Percentiles rank a stretch among this genome's conserved stretches.
Evolutionary conservation across 257 asterid species (phyloP).

Genomic region (Petunia secreta): DNA sequence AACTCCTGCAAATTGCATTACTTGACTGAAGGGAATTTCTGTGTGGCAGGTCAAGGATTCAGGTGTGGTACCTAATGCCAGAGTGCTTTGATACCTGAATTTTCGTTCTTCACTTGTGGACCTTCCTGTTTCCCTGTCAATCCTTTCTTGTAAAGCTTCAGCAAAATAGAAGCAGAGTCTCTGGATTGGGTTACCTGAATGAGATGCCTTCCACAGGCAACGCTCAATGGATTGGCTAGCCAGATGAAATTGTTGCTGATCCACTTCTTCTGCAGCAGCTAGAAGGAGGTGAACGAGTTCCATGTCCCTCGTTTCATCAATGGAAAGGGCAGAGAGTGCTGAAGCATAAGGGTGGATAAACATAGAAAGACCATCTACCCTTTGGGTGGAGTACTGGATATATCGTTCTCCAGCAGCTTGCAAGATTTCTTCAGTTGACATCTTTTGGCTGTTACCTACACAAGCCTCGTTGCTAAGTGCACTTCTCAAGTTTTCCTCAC

Average conservation of each 20-base stretch:
- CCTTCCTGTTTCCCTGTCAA: slow-evolving; percentile 43
- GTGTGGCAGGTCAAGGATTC: slow-evolving; percentile 53
- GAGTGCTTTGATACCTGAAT: slow-evolving; percentile 19
- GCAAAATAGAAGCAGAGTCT: slow-evolving; percentile 58
- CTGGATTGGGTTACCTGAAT: slow-evolving; percentile 57
- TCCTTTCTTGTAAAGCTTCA: slow-evolving; percentile 52
- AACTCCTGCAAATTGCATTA: slow-evolving; percentile 57
- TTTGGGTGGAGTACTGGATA: slow-evolving; percentile 60
- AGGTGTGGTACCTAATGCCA: slow-evolving; percentile 48
- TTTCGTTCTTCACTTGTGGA: background rate
- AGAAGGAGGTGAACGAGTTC: slow-evolving; percentile 56
- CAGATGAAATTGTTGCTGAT: slow-evolving; percentile 40
- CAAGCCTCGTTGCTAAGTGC: background rate
- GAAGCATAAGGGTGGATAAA: slow-evolving; percentile 61
- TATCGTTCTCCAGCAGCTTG: slow-evolving; percentile 62
- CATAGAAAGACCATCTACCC: slow-evolving; percentile 52
- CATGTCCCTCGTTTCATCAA: slow-evolving; percentile 54
- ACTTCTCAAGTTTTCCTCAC: slow-evolving; percentile 13
- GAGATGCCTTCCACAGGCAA: slow-evolving; percentile 47
- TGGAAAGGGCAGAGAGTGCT: slow-evolving; percentile 46
- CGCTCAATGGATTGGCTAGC: slow-evolving; percentile 46
- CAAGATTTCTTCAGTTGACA: slow-evolving; percentile 56
- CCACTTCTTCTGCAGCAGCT: slow-evolving; percentile 54
- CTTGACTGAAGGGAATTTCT: slow-evolving; percentile 59
- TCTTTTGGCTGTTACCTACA: slow-evolving; percentile 14